These are phyloP conservation scores for Hanseniaspora occidentalis DNA, from an alignment of 805 yeast species.

Conservation along the genomic window DNA sequence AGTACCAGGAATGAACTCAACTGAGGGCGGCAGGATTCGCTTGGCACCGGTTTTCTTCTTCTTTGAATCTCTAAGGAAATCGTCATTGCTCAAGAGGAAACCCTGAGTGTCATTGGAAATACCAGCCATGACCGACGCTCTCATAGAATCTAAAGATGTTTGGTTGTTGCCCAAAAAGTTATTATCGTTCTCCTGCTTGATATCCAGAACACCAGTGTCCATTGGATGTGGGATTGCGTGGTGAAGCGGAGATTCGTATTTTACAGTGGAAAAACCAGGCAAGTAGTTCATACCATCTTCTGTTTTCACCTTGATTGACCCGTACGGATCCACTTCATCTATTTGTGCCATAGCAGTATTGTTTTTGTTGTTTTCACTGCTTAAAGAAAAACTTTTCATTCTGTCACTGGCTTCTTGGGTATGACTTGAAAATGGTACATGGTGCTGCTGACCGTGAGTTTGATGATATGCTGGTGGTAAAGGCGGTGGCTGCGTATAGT, in stretches of 20 bases:
- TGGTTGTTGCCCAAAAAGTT: no score
- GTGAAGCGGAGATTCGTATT: no score
- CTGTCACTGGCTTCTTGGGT: slow-evolving; percentile 17
- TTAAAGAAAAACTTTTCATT: no score
- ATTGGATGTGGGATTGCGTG: no score
- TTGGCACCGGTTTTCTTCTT: slow-evolving; percentile 5
- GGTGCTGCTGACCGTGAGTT: background rate
- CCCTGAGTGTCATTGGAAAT: slow-evolving; percentile 9
- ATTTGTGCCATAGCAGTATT: background rate
- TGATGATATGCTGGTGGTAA: slow-evolving; percentile 10
- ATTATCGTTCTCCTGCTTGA: no score
- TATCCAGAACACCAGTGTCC: no score
- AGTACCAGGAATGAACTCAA: slow-evolving; percentile 52
- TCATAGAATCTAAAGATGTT: no score
- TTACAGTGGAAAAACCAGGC: no score
- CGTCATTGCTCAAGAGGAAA: slow-evolving; percentile 35
- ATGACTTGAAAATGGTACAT: slow-evolving; percentile 7
- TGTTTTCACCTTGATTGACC: background rate
- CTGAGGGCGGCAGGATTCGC: slow-evolving; percentile 9
- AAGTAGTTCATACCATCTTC: background rate
- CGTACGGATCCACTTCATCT: background rate
- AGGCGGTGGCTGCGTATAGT: slow-evolving; percentile 26
- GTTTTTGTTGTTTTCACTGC: background rate
- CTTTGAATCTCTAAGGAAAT: slow-evolving; percentile 26
- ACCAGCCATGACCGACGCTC: slow-evolving; percentile 30